phyloP scores from a whole-genome alignment of 306 rosid genomes.

The Hippophae gyantsensis region DNA sequence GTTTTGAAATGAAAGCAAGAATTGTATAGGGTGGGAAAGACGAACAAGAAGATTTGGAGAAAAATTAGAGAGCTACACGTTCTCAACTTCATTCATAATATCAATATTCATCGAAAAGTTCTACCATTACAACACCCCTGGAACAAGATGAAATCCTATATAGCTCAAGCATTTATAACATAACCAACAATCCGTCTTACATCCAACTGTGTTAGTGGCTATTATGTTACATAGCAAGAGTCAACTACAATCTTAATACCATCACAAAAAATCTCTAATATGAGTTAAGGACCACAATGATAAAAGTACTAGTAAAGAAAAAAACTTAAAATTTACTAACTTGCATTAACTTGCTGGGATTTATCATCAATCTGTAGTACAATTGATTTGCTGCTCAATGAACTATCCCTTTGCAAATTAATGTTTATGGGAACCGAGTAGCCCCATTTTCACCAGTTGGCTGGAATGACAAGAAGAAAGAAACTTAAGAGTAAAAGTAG shows the following conservation, averaged over 20 bases:
- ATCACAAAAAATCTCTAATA: neutral
- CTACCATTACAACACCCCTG: neutral
- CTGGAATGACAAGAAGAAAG: constrained; percentile 32
- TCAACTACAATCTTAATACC: neutral
- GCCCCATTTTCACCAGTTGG: constrained; percentile 99
- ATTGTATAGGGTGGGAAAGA: no score
- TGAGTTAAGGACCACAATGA: neutral
- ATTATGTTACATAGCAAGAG: neutral
- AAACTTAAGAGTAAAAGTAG: constrained; percentile 5
- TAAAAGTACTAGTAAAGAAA: neutral
- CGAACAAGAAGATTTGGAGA: no score
- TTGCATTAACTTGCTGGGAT: constrained; percentile 93
- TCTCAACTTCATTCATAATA: no score
- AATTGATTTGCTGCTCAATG: constrained; percentile 91
- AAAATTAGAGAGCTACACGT: no score
- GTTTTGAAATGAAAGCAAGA: no score
- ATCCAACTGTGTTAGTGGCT: neutral
- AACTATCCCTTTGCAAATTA: constrained; percentile 75
- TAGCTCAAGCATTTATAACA: no score
- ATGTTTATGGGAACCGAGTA: constrained; percentile 92
- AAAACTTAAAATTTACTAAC: constrained; percentile 35
- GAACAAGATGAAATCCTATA: no score
- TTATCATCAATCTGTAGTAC: constrained; percentile 86
- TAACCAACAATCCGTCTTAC: no score
- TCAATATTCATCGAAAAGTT: no score